Base-by-base conservation (phyloP, 352 stramenopile genomes). In the Pythium grandisporangium region DNA sequence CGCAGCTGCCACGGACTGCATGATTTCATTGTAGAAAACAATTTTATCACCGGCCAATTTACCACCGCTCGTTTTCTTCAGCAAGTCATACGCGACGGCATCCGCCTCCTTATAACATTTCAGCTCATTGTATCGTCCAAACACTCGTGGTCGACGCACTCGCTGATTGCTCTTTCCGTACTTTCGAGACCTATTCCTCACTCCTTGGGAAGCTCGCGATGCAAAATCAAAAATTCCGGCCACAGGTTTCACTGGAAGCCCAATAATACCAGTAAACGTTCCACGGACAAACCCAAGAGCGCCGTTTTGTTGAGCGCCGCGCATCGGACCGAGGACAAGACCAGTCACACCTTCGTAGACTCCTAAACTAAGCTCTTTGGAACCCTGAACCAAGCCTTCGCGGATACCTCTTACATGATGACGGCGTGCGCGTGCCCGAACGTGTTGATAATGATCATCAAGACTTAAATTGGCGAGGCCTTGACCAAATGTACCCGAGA, bases 101-200 rank as follows among this genome's bases (percentile, higher is more conserved):
- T 94, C 82, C 4, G 76, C 79, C 64, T 94, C 79, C 45, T 91
- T 91, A 63, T 93, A 94, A 51, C 69, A 88, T 35, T 85, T 91
- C 10, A 94, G 67, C 35, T 94, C 79, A 35, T 92, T 93, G 57
- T 91, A 93, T 17, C 82, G 82, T 19, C 82, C 82, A 64, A 94
- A 94, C 30, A 94, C 82, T 24, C 82, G 79, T 2, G 82, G 82
- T 12, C 75, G 57, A 16, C 82, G 77, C 16, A 94, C 76, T 20
- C 82, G 66, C 20, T 59, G 70, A 70, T 87, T 89, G 42, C 66
- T 83, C 34, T 84, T 71, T 11, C 79, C 70, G 34, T 91, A 81
- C 27, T 88, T 75, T 27, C 85, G 63, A 14, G 79, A 92, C 14
- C 82, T 62, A 49, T 91, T 93, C 14, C 78, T 72, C 17, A 94